phyloP scores from a whole-genome alignment of 1,139 yeast species.

The Geotrichum carabidarum region DNA sequence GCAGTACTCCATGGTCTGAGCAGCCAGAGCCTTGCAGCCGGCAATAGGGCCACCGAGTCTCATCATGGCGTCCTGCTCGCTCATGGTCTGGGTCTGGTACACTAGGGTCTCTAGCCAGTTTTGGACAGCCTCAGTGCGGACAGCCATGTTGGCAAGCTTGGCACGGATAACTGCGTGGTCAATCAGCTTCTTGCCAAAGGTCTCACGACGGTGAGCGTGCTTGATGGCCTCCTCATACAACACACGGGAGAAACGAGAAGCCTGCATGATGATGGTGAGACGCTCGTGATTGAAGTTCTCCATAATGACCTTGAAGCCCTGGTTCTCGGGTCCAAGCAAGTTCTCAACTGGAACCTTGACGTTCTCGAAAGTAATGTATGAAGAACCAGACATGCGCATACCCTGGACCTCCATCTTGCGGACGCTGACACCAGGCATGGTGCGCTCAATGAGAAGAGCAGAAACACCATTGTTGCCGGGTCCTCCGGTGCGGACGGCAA shows the following conservation, averaged over 20 bases:
- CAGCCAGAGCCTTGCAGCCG: constrained; percentile 41
- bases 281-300: constrained; percentile 46
- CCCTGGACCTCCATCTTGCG: constrained; percentile 43
- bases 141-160: constrained; percentile 44
- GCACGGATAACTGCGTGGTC: constrained; percentile 44
- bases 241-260: constrained; percentile 41
- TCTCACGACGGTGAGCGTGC: constrained; percentile 42
- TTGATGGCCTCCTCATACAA: constrained; percentile 42
- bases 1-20: constrained; percentile 42
- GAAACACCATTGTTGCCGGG: constrained; percentile 43
- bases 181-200: constrained; percentile 42
- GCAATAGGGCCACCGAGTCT: constrained; percentile 45
- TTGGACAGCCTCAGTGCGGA: constrained; percentile 40
- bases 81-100: constrained; percentile 38
- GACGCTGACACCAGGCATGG: constrained; percentile 39
- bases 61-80: constrained; percentile 39
- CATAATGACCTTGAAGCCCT: constrained; percentile 45
- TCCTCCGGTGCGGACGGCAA: constrained; percentile 45
- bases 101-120: constrained; percentile 39
- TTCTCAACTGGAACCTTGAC: constrained; percentile 45
- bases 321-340: constrained; percentile 42
- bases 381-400: constrained; percentile 40
- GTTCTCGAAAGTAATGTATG: constrained; percentile 42
- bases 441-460: constrained; percentile 39
- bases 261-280: constrained; percentile 41